These are phyloP conservation scores for Tylopilus intermedius DNA, from an alignment of 768 basidiomycete genomes.

Conservation along the genomic window DNA sequence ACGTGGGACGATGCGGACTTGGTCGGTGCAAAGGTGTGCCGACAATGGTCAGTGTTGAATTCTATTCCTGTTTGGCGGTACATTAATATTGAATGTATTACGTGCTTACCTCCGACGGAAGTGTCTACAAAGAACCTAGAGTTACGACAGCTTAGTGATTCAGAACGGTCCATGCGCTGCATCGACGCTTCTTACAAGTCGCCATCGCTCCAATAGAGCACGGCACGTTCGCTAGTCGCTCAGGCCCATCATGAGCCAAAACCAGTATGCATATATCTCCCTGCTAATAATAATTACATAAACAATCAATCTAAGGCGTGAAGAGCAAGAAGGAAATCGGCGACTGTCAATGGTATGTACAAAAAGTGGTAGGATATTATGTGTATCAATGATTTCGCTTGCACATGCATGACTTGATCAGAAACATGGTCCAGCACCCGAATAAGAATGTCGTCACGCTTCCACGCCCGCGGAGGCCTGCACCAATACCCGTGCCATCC, in stretches of 20 bases:
- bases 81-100: no score
- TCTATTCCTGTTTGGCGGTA: no score
- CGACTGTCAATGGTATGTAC: neutral
- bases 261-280: neutral
- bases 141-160: no score
- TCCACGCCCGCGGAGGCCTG: constrained; percentile 39
- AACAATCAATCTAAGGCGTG: neutral
- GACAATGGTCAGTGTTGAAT: no score
- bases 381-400: neutral
- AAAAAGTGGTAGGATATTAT: neutral
- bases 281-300: neutral
- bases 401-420: neutral
- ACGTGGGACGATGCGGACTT: no score
- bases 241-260: neutral
- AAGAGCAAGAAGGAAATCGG: neutral
- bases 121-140: no score
- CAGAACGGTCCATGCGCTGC: no score
- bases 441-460: constrained; percentile 2
- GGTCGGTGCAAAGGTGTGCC: no score
- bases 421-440: neutral
- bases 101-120: no score
- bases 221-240: no score
- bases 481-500: constrained; percentile 55
- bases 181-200: no score
- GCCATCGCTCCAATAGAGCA: no score